Conservation (phyloP, 2,329 filamentous ascomycete species). For the Claviceps citrina region DNA sequence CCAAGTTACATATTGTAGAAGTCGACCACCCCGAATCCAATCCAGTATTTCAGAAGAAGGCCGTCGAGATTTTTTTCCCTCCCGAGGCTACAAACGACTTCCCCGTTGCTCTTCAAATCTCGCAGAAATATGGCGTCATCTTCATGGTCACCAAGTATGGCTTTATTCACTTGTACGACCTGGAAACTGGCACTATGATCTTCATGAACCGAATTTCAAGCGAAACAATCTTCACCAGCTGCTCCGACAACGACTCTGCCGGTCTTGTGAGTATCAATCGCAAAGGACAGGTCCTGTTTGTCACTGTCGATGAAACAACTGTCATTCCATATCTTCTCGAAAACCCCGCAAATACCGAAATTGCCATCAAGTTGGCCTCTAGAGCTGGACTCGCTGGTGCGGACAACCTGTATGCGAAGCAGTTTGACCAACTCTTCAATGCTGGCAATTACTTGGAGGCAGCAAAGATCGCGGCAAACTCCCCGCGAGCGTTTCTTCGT, state of each 20-base stretch:
- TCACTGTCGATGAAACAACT: constrained; percentile 80
- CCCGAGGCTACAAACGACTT: constrained; percentile 93
- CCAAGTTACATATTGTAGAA: constrained; percentile 94
- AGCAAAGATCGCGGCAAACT: constrained; percentile 92
- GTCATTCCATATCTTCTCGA: constrained; percentile 91
- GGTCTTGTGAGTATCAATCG: constrained; percentile 93
- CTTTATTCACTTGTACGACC: constrained; percentile 96
- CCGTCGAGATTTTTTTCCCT: constrained; percentile 95
- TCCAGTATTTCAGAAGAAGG: constrained; percentile 83
- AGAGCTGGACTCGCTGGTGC: constrained; percentile 86
- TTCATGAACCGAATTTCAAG: constrained; percentile 99
- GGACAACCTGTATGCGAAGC: constrained; percentile 80
- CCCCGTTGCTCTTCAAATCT: constrained; percentile 94
- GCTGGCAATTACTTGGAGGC: constrained; percentile 73
- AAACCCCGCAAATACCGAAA: constrained; percentile 83
- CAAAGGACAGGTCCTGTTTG: constrained; percentile 90
- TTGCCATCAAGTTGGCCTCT: constrained; percentile 92
- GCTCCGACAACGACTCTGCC: constrained; percentile 64
- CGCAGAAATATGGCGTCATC: constrained; percentile 88
- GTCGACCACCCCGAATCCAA: constrained; percentile 87
- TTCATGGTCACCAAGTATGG: constrained; percentile 98
- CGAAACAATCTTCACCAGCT: constrained; percentile 96
- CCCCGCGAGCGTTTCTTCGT: constrained; percentile 84
- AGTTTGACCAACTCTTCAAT: constrained; percentile 77
- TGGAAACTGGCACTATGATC: constrained; percentile 87